These are phyloP conservation scores for Hericium rajendrae DNA, from an alignment of 768 basidiomycete genomes.

Conservation along the genomic window DNA sequence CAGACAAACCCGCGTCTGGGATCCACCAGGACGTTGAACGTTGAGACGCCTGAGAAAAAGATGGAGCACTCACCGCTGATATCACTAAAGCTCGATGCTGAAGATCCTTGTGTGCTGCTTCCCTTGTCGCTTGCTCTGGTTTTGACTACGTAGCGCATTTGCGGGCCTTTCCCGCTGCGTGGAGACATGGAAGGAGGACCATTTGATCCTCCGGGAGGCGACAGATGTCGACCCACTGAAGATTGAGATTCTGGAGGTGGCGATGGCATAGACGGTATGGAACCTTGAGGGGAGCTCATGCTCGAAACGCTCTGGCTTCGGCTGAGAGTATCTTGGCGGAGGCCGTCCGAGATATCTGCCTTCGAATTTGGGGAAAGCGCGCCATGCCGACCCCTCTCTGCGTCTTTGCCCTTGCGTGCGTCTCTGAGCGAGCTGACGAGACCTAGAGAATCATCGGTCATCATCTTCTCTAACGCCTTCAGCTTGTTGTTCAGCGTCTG, in stretches of 20 bases:
- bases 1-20: constrained; percentile 64
- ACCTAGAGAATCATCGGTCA: constrained; percentile 66
- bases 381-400: neutral
- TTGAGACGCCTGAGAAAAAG: neutral
- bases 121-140: constrained; percentile 38
- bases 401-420: constrained; percentile 7
- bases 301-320: constrained; percentile 68
- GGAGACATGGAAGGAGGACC: constrained; percentile 1
- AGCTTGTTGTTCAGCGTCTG: constrained; percentile 60
- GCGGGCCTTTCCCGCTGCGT: constrained; percentile 6
- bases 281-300: constrained; percentile 63
- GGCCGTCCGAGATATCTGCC: constrained; percentile 31
- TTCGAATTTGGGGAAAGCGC: neutral
- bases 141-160: constrained; percentile 33
- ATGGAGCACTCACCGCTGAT: constrained; percentile 53
- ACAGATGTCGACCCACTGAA: constrained; percentile 12
- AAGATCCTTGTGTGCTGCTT: constrained; percentile 61
- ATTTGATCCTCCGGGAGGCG: constrained; percentile 3
- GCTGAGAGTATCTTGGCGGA: constrained; percentile 23
- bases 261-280: constrained; percentile 76
- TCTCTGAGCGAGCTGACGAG: constrained; percentile 36
- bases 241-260: constrained; percentile 49
- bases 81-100: constrained; percentile 79
- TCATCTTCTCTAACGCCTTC: constrained; percentile 56
- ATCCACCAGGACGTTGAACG: neutral